Evolutionary conservation across 768 basidiomycete species (phyloP), one percentile per base, ranked within the genome.

Genomic region (Imleria badia): DNA sequence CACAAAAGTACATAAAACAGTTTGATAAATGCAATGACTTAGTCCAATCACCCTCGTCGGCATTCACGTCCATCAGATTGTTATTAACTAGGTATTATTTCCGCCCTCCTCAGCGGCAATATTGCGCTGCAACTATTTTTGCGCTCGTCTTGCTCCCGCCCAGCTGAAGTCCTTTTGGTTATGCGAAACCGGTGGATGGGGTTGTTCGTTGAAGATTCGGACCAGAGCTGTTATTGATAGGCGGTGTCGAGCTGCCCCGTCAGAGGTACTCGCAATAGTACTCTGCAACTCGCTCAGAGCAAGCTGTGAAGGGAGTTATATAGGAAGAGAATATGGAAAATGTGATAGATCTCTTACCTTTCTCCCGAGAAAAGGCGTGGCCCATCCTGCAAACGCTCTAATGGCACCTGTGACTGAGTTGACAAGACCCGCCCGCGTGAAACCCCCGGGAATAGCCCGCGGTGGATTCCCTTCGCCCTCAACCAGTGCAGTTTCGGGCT

Each of bases 31-130:
- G n/a, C 34, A 20, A 54, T 13, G 4, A 78, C 87, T 66, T 67
- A 91, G 94, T 89, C 95, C 95, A 99, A 66, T 98, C 96, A 63
- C 87, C 95, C 23, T 86, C 82, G 62, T 98, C 95, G 0, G 91
- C 94, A 64, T 94, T 87, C 5, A 98, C 86, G 65, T 99, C 94
- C 68, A 98, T 96, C 53, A 98, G 70, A 69, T 98, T 91, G 9
- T 81, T 86, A 44, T 72, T 77, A 1, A 89, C 91, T 90, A 92
- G 0, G 80, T 81, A 64, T 80, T 81, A 63, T 81, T 79, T 3
- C 52, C 55, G 4, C 62, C 62, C 23, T 65, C 61, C 20, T 75
- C 72, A 9, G 66, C 53, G 10, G 76, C 77, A 5, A 76, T 78
- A 55, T 85, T 81, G 79, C 4, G 82, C 80, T 6, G 81, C 82